Evolutionary conservation across 345 rosid species (phyloP).

Genomic region (Anacardium occidentale): DNA sequence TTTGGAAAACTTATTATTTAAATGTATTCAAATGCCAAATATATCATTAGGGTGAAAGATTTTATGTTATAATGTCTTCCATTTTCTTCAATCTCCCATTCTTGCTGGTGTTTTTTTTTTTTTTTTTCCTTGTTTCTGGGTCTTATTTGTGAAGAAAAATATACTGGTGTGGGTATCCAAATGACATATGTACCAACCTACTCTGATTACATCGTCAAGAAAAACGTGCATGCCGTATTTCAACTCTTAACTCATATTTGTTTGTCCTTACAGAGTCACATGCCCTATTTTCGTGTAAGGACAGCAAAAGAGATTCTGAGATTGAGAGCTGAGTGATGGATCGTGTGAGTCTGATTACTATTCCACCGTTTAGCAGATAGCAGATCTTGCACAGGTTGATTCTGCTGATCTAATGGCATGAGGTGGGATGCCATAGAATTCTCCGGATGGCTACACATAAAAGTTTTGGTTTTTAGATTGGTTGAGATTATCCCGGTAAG

Average conservation of each 20-base stretch:
- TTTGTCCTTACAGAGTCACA: slow-evolving; percentile 59
- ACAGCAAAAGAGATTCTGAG: slow-evolving; percentile 88
- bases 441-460: neutral
- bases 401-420: neutral
- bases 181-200: neutral
- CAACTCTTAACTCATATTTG: neutral
- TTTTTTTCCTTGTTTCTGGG: too few relatives aligned
- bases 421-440: neutral
- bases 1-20: too few relatives aligned
- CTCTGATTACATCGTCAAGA: neutral
- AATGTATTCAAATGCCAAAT: neutral
- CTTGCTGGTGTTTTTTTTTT: too few relatives aligned
- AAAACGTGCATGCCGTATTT: neutral
- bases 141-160: neutral
- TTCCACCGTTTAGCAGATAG: neutral
- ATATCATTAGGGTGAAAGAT: neutral
- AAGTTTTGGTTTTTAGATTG: neutral
- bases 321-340: slow-evolving; percentile 78
- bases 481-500: neutral
- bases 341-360: neutral
- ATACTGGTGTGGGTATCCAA: neutral
- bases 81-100: too few relatives aligned
- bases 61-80: too few relatives aligned
- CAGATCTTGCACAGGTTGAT: neutral
- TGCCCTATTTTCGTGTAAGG: slow-evolving; percentile 88